phyloP scores from a whole-genome alignment of 1,284 basidiomycete genomes.

The Ceratorhiza oryzae-sativae region DNA sequence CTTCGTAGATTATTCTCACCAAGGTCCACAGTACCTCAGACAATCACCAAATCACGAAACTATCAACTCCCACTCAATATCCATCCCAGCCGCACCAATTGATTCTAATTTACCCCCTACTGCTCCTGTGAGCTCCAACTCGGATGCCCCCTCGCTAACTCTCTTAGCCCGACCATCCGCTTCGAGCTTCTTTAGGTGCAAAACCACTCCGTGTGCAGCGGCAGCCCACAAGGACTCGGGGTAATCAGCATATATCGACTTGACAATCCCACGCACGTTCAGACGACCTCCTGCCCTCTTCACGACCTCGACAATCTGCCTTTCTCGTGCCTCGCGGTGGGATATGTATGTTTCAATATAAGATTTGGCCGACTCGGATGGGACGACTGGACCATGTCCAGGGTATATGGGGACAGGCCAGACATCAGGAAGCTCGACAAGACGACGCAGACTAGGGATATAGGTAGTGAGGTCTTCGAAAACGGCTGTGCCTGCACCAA shows the following conservation, averaged over 20 bases:
- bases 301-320: conserved; percentile 74
- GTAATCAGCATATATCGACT: conserved; percentile 71
- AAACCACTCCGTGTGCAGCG: conserved; percentile 70
- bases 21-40: too few relatives aligned
- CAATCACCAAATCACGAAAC: not conserved
- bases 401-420: conserved; percentile 67
- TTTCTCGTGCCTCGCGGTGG: conserved; percentile 84
- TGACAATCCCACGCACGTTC: conserved; percentile 66
- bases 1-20: too few relatives aligned
- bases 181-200: conserved; percentile 80
- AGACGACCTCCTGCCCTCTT: conserved; percentile 57
- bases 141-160: not conserved
- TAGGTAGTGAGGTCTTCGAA: conserved; percentile 87
- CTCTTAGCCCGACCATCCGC: conserved; percentile 64
- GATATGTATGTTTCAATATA: conserved; percentile 76
- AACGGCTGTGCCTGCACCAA: conserved; percentile 89
- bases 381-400: conserved; percentile 83
- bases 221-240: conserved; percentile 75
- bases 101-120: conserved; percentile 12
- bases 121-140: not conserved
- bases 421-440: conserved; percentile 57
- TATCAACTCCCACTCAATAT: conserved; percentile 21
- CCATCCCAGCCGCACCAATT: conserved; percentile 25
- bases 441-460: conserved; percentile 69
- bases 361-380: conserved; percentile 59